Conservation (phyloP, 768 basidiomycete species). For the Rhizopogon sp. region DNA sequence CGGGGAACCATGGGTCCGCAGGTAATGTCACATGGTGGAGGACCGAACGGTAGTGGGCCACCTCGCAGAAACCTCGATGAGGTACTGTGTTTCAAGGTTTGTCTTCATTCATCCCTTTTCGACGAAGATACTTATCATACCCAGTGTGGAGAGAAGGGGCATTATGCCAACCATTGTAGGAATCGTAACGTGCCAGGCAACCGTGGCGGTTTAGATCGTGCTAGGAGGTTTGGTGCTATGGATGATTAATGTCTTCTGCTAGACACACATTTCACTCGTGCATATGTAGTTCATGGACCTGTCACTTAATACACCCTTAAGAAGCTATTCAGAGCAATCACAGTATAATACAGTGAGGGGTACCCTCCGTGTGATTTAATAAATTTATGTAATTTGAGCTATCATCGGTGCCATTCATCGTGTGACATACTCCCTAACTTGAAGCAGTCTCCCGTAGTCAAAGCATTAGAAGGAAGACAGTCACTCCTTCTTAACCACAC, state of each 20-base stretch:
- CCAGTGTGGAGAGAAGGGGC: conserved; percentile 88
- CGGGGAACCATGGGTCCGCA: conserved; percentile 38
- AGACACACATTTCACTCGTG: background rate
- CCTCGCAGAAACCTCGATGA: conserved; percentile 74
- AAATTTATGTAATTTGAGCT: no score
- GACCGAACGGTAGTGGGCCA: conserved; percentile 29
- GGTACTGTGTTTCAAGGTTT: conserved; percentile 83
- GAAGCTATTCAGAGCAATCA: no score
- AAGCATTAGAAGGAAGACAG: no score
- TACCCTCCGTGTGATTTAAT: no score
- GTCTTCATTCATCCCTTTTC: conserved; percentile 12
- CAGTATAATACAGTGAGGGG: no score
- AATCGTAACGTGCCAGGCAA: conserved; percentile 90
- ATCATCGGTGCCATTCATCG: no score
- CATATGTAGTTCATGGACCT: background rate
- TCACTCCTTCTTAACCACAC: no score
- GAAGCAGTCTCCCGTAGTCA: no score
- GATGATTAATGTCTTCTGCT: conserved; percentile 18
- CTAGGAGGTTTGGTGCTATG: conserved; percentile 24
- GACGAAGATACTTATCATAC: conserved; percentile 4
- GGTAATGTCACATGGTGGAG: conserved; percentile 16
- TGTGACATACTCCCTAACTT: no score
- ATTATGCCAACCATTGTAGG: conserved; percentile 92
- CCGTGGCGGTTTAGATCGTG: conserved; percentile 72
- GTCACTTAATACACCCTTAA: background rate